Percentiles rank a stretch among this genome's conserved stretches.
Evolutionary conservation across 1,139 yeast genomes (phyloP).

Genomic region (Meyerozyma smithsonii): DNA sequence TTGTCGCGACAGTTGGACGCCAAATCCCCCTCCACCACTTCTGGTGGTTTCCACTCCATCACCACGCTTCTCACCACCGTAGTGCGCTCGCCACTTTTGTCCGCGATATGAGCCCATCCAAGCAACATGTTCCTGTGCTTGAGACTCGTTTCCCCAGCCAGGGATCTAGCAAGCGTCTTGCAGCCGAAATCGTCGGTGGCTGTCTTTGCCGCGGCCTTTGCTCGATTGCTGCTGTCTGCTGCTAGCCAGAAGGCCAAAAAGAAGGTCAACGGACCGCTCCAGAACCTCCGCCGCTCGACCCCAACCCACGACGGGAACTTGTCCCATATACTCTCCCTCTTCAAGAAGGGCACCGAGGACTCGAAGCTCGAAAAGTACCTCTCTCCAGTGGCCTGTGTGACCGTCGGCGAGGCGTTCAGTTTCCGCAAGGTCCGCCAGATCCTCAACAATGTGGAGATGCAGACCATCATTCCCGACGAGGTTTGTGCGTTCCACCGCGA

Average conservation of each 20-base stretch:
- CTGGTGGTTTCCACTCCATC: too few relatives aligned
- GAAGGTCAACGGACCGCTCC: background rate
- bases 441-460: constrained; percentile 30
- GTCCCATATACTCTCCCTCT: constrained; percentile 22
- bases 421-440: constrained; percentile 34
- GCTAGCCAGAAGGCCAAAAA: background rate
- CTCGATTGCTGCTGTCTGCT: background rate
- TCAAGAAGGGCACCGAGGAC: constrained; percentile 20
- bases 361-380: constrained; percentile 25
- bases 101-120: too few relatives aligned
- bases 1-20: too few relatives aligned
- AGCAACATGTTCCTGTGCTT: too few relatives aligned
- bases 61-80: too few relatives aligned
- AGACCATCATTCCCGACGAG: constrained; percentile 64
- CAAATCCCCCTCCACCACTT: too few relatives aligned
- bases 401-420: constrained; percentile 68
- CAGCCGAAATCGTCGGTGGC: background rate
- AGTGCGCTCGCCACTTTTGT: too few relatives aligned
- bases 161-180: background rate
- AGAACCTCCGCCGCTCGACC: background rate
- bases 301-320: constrained; percentile 5
- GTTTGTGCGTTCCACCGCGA: constrained; percentile 44
- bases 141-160: too few relatives aligned
- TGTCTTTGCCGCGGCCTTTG: too few relatives aligned
- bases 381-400: constrained; percentile 50